Evolutionary conservation across 225 moss, liverwort and hornwort species (phyloP).

Genomic region (Asterella californica): DNA sequence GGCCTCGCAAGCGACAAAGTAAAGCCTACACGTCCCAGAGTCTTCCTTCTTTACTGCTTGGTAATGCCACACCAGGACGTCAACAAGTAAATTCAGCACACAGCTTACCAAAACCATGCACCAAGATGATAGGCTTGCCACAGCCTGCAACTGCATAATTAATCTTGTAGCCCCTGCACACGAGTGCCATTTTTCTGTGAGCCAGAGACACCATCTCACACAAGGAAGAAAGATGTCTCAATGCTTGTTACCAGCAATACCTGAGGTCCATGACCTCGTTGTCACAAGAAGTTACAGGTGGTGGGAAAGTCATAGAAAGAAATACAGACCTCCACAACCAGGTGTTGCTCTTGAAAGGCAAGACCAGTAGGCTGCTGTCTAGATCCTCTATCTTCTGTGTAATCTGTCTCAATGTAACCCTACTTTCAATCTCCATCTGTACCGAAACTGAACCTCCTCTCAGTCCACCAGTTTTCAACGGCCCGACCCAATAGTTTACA

Average conservation of each 20-base stretch:
- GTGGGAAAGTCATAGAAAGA: background rate
- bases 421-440: constrained; percentile 76
- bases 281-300: background rate
- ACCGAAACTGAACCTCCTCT: constrained; percentile 81
- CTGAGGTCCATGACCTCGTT: background rate
- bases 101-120: constrained; percentile 90
- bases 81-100: background rate
- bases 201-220: background rate
- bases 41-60: background rate
- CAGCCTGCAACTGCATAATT: constrained; percentile 88
- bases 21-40: background rate
- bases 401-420: constrained; percentile 65
- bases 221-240: background rate
- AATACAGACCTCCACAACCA: constrained; percentile 77
- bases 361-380: constrained; percentile 56
- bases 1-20: background rate
- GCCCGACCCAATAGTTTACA: constrained; percentile 69
- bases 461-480: constrained; percentile 69
- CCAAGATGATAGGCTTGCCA: constrained; percentile 83
- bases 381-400: constrained; percentile 70
- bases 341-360: constrained; percentile 75
- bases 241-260: background rate
- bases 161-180: constrained; percentile 73
- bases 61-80: background rate
- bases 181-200: background rate